Conservation (phyloP, 2,329 filamentous ascomycete genomes). For the Pseudopyricularia cyperi region DNA sequence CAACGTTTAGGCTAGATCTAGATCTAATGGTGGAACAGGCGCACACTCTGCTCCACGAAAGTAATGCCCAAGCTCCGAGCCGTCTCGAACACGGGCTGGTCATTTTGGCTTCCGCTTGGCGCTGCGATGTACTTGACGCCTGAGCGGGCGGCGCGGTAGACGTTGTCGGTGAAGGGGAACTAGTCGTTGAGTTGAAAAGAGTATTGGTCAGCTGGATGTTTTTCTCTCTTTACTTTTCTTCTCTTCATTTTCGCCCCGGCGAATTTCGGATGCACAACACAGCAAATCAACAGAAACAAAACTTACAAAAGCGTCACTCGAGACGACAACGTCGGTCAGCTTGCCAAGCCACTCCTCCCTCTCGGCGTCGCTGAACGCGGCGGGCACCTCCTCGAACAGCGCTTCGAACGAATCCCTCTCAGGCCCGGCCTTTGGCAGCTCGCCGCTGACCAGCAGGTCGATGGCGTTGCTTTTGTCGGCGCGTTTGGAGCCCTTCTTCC, state of each 20-base stretch:
- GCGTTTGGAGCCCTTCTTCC: slow-evolving; percentile 95
- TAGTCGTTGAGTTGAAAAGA: slow-evolving; percentile 16
- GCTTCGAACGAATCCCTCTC: slow-evolving; percentile 81
- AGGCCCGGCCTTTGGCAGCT: slow-evolving; percentile 69
- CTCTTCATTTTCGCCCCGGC: not conserved
- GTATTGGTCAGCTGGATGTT: not conserved
- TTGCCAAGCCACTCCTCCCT: slow-evolving; percentile 74
- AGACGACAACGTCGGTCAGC: slow-evolving; percentile 71
- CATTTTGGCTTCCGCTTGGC: slow-evolving; percentile 81
- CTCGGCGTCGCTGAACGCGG: slow-evolving; percentile 72
- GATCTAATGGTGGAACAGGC: slow-evolving; percentile 87
- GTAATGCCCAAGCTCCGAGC: slow-evolving; percentile 85
- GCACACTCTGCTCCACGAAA: slow-evolving; percentile 88
- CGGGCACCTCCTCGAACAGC: slow-evolving; percentile 80
- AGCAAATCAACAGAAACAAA: not conserved
- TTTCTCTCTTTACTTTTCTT: not conserved
- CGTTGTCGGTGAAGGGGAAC: slow-evolving; percentile 98
- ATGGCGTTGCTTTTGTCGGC: slow-evolving; percentile 98
- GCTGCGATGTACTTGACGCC: slow-evolving; percentile 95
- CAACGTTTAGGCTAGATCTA: not conserved
- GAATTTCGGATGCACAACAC: not conserved
- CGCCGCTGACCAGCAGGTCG: slow-evolving; percentile 82
- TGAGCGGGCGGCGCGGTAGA: slow-evolving; percentile 79
- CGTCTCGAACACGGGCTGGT: slow-evolving; percentile 69
- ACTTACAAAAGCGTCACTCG: slow-evolving; percentile 89